phyloP scores from a whole-genome alignment of 2,329 filamentous ascomycete genomes.

The Pestalotiopsis sp. region DNA sequence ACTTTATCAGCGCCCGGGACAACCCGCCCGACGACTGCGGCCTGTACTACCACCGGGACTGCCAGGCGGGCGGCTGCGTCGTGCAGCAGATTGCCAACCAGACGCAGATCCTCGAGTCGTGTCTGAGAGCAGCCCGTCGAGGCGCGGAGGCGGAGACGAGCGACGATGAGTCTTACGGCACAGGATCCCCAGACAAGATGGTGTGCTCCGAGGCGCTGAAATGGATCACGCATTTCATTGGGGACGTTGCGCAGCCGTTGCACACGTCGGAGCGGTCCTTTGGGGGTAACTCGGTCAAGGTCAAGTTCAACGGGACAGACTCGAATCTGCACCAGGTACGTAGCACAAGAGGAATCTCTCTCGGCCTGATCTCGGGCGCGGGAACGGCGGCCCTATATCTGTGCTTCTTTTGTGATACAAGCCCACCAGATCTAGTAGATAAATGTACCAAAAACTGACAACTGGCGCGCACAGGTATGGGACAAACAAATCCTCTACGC shows the following conservation, averaged over 20 bases:
- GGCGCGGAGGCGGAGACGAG: background rate
- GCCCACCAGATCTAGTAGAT: background rate
- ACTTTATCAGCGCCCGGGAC: slow-evolving; percentile 1
- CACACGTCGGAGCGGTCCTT: background rate
- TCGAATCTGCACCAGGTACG: background rate
- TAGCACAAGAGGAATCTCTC: background rate
- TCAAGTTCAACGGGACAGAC: slow-evolving; percentile 7
- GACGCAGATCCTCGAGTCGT: background rate
- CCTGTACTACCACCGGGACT: slow-evolving; percentile 1
- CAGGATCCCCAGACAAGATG: background rate
- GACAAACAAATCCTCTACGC: background rate
- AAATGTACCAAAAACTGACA: background rate
- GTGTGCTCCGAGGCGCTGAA: slow-evolving; percentile 9
- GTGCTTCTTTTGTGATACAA: background rate
- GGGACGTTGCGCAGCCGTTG: slow-evolving; percentile 3
- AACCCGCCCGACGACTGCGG: slow-evolving; percentile 3
- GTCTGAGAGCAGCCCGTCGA: background rate
- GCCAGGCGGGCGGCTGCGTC: background rate
- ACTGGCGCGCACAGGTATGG: background rate
- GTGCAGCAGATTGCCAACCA: slow-evolving; percentile 3
- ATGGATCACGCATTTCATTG: background rate
- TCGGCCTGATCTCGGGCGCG: too few species aligned
- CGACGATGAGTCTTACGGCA: background rate
- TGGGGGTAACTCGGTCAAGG: background rate
- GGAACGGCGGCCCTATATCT: background rate